These are phyloP conservation scores for Crassisporium funariophilum DNA, from an alignment of 768 basidiomycete species.

Conservation along the genomic window DNA sequence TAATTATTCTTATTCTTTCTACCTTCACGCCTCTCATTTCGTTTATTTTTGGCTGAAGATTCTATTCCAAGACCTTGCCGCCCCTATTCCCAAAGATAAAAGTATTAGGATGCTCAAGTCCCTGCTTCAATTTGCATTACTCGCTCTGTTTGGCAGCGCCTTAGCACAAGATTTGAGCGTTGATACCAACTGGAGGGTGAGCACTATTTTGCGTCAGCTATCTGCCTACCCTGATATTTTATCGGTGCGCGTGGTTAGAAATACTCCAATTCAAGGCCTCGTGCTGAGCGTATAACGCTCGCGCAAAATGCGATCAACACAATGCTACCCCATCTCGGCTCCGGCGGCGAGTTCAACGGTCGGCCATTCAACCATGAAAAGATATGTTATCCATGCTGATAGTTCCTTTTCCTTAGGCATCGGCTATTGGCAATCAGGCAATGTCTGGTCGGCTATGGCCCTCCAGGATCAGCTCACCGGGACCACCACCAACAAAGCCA, in stretches of 20 bases:
- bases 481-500: conserved; percentile 36
- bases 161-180: conserved; percentile 43
- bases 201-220: conserved; percentile 13
- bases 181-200: conserved; percentile 46
- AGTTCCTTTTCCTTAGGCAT: too few relatives aligned
- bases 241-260: too few relatives aligned
- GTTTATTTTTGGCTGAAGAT: too few relatives aligned
- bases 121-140: not conserved
- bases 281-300: conserved; percentile 39
- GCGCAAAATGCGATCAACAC: conserved; percentile 42
- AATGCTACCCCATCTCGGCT: conserved; percentile 38
- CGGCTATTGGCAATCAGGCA: conserved; percentile 55
- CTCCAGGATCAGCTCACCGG: conserved; percentile 44
- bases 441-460: conserved; percentile 52
- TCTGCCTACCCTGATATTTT: not conserved
- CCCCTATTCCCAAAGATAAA: conserved; percentile 3
- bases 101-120: not conserved
- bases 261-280: conserved; percentile 38
- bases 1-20: too few relatives aligned
- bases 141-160: conserved; percentile 11
- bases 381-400: too few relatives aligned
- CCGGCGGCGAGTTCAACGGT: conserved; percentile 19
- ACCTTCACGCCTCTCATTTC: too few relatives aligned
- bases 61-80: too few relatives aligned
- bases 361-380: too few relatives aligned